Base-by-base conservation (phyloP, 768 basidiomycete species). In the Gloeostereum incarnatum region DNA sequence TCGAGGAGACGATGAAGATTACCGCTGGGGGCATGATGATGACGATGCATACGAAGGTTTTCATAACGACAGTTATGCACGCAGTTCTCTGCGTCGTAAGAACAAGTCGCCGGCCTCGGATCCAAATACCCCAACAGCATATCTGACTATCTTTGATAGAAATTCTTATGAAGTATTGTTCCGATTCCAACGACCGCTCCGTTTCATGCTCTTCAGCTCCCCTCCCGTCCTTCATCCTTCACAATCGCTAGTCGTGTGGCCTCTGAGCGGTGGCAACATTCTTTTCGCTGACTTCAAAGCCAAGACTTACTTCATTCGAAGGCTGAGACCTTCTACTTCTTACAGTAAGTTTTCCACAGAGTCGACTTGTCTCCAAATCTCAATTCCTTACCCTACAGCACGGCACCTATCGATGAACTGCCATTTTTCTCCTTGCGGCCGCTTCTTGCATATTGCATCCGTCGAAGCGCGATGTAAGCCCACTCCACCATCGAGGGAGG, bases 211-310 rank as follows among this genome's bases (percentile, higher is more conserved):
- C 7, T 53, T 52, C 41, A 45, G 35, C 20, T 58, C 57, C 11
- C 55, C 57, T 6, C 57, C 55, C 6, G 40, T 40, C 3, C 24
- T 58, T 18, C 55, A 58, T 39, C 56, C 53, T 6, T 39, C 35
- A 9, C 35, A 47, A 34, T 33, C 44, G 11, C 45, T 58, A 14
- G 41, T 55, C 2, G 49, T 52, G 11, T 58, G 53, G 53, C 50
- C 56, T 8, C 42, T 56, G n/a, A 45, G 51, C 33, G 52, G 32
- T 9, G 55, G 56, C 1, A 50, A 56, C 16, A 36, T 58, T 8
- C 42, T 58, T 1, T 56, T 58, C 36, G 49, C 46, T 6, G 55
- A 58, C 25, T 49, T 52, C 27, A n/a, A 40, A 23, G 44, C 37
- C 6, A 55, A 50, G 25, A 47, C 55, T 19, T 58, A 52, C 30